These are phyloP conservation scores for Alternaria postmessia DNA, from an alignment of 2,329 filamentous ascomycete genomes.

Conservation along the genomic window DNA sequence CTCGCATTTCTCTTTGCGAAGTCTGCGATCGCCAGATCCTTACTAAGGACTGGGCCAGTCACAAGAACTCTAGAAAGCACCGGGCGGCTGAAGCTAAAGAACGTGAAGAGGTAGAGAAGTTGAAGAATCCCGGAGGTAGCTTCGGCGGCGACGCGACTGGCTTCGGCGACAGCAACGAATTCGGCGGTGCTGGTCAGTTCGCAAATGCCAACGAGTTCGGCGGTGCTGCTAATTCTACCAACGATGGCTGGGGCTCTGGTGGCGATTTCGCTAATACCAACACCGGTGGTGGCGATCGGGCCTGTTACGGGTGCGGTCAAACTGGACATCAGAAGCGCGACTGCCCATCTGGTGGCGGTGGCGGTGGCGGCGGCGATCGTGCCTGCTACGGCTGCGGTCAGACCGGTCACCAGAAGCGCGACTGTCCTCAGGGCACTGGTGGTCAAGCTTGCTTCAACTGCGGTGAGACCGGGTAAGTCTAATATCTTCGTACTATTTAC, in stretches of 20 bases:
- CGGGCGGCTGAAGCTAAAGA: slow-evolving; percentile 32
- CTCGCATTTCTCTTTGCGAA: slow-evolving; percentile 39
- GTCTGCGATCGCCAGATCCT: slow-evolving; percentile 41
- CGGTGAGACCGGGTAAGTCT: slow-evolving; percentile 32
- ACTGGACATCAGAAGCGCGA: slow-evolving; percentile 34
- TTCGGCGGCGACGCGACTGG: slow-evolving; percentile 16
- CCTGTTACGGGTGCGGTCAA: slow-evolving; percentile 38
- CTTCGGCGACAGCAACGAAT: slow-evolving; percentile 14
- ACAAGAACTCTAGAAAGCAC: slow-evolving; percentile 47
- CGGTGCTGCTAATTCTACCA: slow-evolving; percentile 55
- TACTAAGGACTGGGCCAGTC: slow-evolving; percentile 42
- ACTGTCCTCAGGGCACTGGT: slow-evolving; percentile 27
- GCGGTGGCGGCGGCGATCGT: slow-evolving; percentile 26
- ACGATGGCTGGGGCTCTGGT: slow-evolving; percentile 38
- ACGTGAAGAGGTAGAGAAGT: slow-evolving; percentile 19
- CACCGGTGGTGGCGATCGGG: slow-evolving; percentile 24
- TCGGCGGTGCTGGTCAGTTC: slow-evolving; percentile 43
- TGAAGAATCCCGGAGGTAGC: slow-evolving; percentile 9
- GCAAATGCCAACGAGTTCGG: slow-evolving; percentile 44
- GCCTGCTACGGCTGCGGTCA: slow-evolving; percentile 38
- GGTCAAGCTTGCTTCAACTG: slow-evolving; percentile 43
- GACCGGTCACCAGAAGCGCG: slow-evolving; percentile 32
- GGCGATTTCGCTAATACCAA: slow-evolving; percentile 12
- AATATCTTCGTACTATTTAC: not conserved
- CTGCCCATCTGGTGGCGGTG: slow-evolving; percentile 19